Evolutionary conservation across 495 filamentous ascomycete species (phyloP), one percentile per base, ranked within the genome.

Genomic region (Pseudoneurospora amorphoporcata): DNA sequence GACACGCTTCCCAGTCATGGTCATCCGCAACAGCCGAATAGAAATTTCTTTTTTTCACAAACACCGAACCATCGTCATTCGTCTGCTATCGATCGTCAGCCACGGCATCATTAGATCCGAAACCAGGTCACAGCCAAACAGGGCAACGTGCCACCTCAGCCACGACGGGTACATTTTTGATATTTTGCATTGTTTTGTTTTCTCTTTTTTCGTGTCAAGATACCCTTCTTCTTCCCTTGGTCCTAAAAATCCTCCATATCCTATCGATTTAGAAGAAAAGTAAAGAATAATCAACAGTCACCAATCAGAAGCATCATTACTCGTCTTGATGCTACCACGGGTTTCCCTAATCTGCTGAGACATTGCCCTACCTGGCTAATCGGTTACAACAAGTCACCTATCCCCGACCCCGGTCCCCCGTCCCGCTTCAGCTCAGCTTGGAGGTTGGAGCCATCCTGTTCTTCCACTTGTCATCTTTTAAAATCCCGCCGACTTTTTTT

Each of bases 1-100:
- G 45, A 29, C 47, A 47, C 10, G 47, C 47, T 47, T 40, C 71
- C 69, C 16, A 42, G 32, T 39, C 72, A 37, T 58, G 68, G 43
- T 65, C 43, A 68, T 69, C 76, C 76, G 76, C 75, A 45, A 70
- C 75, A 76, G 72, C 77, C 75, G 78, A 23, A 23, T 23, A 1
- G 23, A 76, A 78, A 77, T 73, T 75, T 75, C 72, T 72, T 70
- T 73, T 37, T 29, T 65, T 35, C 53, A 61, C 53, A 65, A 65
- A 65, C 53, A 65, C 53, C 53, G 53, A 61, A 61, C 53, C 53
- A 35, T 29, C 23, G 29, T 61, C 53, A 61, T 61, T 61, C 53
- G 53, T 65, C 53, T 16, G 8, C 29, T 12, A 40, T 12, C 2
- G 2, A 65, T 65, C 53, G 29, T 65, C 53, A 58, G 47, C 47